phyloP scores from a whole-genome alignment of 306 rosid genomes.

The Luffa acutangula region DNA sequence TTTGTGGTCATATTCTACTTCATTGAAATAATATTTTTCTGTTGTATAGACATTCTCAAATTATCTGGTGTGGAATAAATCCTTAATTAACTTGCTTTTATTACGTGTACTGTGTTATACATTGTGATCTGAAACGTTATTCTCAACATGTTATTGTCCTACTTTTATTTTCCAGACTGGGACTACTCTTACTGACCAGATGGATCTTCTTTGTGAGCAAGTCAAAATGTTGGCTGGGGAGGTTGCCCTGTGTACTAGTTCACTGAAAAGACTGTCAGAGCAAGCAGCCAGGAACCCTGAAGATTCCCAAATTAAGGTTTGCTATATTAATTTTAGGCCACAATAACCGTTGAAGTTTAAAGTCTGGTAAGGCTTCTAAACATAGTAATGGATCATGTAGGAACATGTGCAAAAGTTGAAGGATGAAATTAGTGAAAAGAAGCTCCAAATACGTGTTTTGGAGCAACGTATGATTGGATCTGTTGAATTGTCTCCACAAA shows the following conservation, averaged over 20 bases:
- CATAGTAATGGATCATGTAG: constrained; percentile 24
- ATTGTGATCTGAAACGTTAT: neutral
- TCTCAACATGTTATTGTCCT: neutral
- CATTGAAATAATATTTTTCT: neutral
- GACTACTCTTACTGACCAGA: constrained; percentile 69
- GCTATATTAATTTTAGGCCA: constrained; percentile 18
- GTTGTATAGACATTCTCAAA: neutral
- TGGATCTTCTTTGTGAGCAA: constrained; percentile 86
- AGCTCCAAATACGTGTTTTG: constrained; percentile 52
- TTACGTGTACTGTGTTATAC: neutral
- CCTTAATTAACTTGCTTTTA: neutral
- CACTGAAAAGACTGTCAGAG: constrained; percentile 73
- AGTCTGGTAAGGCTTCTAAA: neutral
- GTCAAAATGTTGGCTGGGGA: constrained; percentile 86
- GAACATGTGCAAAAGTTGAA: constrained; percentile 61
- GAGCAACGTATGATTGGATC: constrained; percentile 79
- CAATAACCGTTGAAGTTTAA: constrained; percentile 4
- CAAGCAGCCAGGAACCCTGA: constrained; percentile 54
- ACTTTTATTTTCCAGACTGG: constrained; percentile 50
- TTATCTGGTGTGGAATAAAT: neutral
- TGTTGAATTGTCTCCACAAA: constrained; percentile 39
- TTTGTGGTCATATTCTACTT: neutral
- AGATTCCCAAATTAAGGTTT: constrained; percentile 55
- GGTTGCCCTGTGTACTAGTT: constrained; percentile 75
- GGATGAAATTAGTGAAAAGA: constrained; percentile 71